Percentiles rank a stretch among this genome's conserved stretches.
Evolutionary conservation across 1,284 basidiomycete genomes (phyloP).

Genomic region (Uromyces viciae-fabae): DNA sequence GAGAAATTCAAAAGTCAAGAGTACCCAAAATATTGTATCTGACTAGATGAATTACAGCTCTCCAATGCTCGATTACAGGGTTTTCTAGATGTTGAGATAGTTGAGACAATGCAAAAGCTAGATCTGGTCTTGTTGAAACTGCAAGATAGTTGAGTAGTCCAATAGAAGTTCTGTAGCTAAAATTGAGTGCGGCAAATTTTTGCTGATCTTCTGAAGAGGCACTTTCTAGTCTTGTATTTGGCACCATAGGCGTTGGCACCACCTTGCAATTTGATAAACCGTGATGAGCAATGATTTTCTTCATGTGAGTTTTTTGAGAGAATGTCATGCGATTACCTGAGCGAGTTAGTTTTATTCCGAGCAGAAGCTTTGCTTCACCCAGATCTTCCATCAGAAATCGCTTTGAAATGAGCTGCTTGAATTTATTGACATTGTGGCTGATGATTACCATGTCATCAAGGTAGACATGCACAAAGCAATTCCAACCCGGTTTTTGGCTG

Average conservation of each 20-base stretch:
- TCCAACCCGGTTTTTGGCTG: neutral
- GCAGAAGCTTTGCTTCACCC: neutral
- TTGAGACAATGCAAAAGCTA: neutral
- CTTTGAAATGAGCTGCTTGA: neutral
- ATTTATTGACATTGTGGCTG: neutral
- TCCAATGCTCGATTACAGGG: neutral
- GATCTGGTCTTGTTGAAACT: neutral
- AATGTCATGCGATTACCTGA: neutral
- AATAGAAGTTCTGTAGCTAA: neutral
- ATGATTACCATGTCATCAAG: conserved; percentile 4
- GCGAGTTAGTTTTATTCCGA: conserved; percentile 8
- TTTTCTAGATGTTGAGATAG: conserved; percentile 1
- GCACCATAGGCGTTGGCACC: neutral
- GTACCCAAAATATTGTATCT: conserved; percentile 4
- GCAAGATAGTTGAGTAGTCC: conserved; percentile 18
- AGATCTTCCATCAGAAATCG: conserved; percentile 10
- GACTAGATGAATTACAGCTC: neutral
- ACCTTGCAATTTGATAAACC: neutral
- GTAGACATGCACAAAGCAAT: conserved; percentile 7
- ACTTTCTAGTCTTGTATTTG: neutral
- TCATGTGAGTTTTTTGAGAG: neutral
- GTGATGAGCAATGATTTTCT: neutral
- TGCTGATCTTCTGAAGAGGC: neutral
- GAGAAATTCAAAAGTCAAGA: neutral
- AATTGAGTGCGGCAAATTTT: neutral